Evolutionary conservation across 257 asterid species (phyloP).

Genomic region (Petunia axillaris): DNA sequence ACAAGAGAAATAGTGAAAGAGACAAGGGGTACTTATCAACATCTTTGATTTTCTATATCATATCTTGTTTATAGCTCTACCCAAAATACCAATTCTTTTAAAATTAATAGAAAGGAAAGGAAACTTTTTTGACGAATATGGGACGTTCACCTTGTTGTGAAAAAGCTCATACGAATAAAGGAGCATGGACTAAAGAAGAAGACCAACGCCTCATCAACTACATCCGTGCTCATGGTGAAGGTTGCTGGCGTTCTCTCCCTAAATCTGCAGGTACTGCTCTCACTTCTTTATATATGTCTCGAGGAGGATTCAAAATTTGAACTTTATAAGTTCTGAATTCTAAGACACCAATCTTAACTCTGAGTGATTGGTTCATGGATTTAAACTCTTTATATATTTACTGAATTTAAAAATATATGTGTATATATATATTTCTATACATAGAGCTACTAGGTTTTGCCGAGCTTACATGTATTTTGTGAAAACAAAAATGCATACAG

Average conservation of each 20-base stretch:
- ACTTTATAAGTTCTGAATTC: neutral
- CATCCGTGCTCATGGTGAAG: slow-evolving; percentile 88
- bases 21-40: neutral
- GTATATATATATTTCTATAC: too few species aligned
- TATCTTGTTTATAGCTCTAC: neutral
- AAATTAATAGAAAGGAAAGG: neutral
- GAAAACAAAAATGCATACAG: too few species aligned
- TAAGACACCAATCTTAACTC: neutral
- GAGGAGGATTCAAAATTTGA: neutral
- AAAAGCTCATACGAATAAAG: slow-evolving; percentile 92
- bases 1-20: neutral
- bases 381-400: too few species aligned
- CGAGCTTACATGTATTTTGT: too few species aligned
- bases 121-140: slow-evolving; percentile 40
- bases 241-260: slow-evolving; percentile 99
- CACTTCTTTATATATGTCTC: neutral
- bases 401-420: too few species aligned
- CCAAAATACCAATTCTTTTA: neutral
- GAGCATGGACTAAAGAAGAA: slow-evolving; percentile 98
- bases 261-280: slow-evolving; percentile 77
- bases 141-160: slow-evolving; percentile 99
- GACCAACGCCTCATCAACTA: slow-evolving; percentile 79
- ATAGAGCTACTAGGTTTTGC: too few species aligned
- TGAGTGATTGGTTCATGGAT: too few species aligned
- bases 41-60: neutral